Base-by-base conservation (phyloP, 768 basidiomycete species). In the Suillus lakei region DNA sequence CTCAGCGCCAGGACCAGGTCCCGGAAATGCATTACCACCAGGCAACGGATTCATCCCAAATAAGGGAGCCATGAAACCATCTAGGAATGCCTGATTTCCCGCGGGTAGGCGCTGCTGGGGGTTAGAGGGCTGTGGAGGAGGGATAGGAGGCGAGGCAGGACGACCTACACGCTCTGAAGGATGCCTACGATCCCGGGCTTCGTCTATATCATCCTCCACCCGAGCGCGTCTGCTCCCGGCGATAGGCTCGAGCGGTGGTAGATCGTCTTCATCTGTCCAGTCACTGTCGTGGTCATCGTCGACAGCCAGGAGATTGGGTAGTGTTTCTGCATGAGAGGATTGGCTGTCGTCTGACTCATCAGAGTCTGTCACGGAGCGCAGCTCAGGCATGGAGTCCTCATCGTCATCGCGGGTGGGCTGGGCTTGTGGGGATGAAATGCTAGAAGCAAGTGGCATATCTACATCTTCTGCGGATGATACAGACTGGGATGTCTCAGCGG, bases 181-280 rank as follows among this genome's bases (percentile, higher is more conserved):
- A 70, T 90, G 88, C 63, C 89, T 82, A 63, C 84, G 82, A 70
- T 90, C 86, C 44, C 88, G 77, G 15, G 86, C 87, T 8, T 83
- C 82, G 67, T 91, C 88, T 7, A 82, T 81, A 63, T 90, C 88
- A 62, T 88, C 85, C 2, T 90, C 87, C 4, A 89, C 86, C 50
- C 88, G 77, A 21, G 84, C 80, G 28, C 88, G 88, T 50, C 88
- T 77, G 56, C 73, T 81, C 16, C 78, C 71, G 5, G 73, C 54
- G 21, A 74, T 72, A 21, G 78, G 75, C 65, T 76, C 76, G 10
- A 78, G 66, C 8, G 73, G 65, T 0, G 78, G 79, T 61, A 77
- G 71, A 48, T 72, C 69, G 32, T 72, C 73, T 61, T 76, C 72
- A 4, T 77, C 76, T 18, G 71, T 73, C 76, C 73, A 76, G 5